Base-by-base conservation (phyloP, 169 alveolate genomes). In the Cryptosporidium ubiquitum region DNA sequence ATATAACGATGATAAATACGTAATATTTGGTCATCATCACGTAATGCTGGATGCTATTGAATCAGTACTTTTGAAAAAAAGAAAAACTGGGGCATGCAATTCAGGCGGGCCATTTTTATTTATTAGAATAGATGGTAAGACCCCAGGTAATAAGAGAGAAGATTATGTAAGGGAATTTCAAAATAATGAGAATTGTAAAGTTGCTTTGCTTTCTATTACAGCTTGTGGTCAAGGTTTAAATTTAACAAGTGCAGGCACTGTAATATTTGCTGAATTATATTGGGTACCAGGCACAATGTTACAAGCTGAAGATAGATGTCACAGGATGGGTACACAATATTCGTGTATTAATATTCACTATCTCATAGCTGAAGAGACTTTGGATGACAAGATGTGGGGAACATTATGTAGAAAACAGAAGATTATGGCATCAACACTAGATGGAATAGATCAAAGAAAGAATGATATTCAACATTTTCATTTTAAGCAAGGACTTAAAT, bases 271-370 rank as follows among this genome's bases (percentile, higher is more conserved):
- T 23, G 99, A 98, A 92, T 91, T 98, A 86, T 95, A 94, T 86
- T 98, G 99, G 99, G 98, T 98, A 18, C 99, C 99, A 14, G 99
- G 99, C 3, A 93, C 94, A 66, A 96, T 98, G 96, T 91, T 95
- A 20, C 98, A 98, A 93, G 99, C 99, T 12, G 99, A 98, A 92
- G 99, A 97, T 92, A 92, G 99, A 33, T 99, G 97, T 35, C 99
- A 98, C 92, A 94, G 99, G 57, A 97, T 98, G 29, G 99, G 99
- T 12, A 93, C 96, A 16, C 86, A 93, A 69, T 94, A 93, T 91
- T 79, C 93, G 20, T 70, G 84, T 26, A 92, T 95, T 61, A 91
- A 96, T 69, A 85, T 96, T 26, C 96, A 96, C 92, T 96, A 96
- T 73, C 85, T 95, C 44, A 94, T 96, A 60, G 98, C 98, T 18